Base-by-base conservation (phyloP, 2,329 filamentous ascomycete species). In the Microascus cirrosus region DNA sequence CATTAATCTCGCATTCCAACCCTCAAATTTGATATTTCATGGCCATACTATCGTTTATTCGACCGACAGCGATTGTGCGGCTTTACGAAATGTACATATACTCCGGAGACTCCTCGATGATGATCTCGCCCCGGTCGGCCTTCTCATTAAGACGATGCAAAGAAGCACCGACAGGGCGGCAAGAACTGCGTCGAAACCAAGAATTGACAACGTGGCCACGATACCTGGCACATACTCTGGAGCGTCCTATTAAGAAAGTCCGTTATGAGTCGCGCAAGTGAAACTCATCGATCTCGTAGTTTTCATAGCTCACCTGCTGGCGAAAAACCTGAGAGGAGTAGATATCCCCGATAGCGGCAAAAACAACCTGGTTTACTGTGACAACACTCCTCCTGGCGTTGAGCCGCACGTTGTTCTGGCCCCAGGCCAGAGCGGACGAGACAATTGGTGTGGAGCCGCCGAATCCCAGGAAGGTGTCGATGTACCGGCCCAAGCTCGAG, bases 371-470 rank as follows among this genome's bases (percentile, higher is more conserved):
- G 10, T 68, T 62, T 4, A 65, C 67, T 32, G 63, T 68, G 8
- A 63, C 66, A 3, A 71, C 65, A 39, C 61, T 62, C n/a, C 66
- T 59, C 6, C 60, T 59, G 8, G 64, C 65, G 53, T 70, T 62
- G 15, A 64, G 64, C 1, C 68, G 64, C 4, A 71, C 63, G 54
- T 71, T 71, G 60, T 72, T 71, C 52, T 54, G 52, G 10, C 52
- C 52, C 52, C 52, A 54, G 18, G 60, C 69, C 25, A 70, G 62
- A 28, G 66, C 67, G 5, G 65, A 66, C 1, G 66, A 64, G 0
- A 70, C 61, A 32, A 68, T 66, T 2, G 64, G 65, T 51, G 68
- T 69, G 42, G 65, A 65, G 1, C 68, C 67, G 2, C 63, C 63
- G 34, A 68, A 63, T 20, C 66, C 67, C 1, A 70, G 59, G 56